Percentiles rank a stretch among this genome's conserved stretches.
Evolutionary conservation across 768 basidiomycete species (phyloP).

Genomic region (Trametes meyenii): DNA sequence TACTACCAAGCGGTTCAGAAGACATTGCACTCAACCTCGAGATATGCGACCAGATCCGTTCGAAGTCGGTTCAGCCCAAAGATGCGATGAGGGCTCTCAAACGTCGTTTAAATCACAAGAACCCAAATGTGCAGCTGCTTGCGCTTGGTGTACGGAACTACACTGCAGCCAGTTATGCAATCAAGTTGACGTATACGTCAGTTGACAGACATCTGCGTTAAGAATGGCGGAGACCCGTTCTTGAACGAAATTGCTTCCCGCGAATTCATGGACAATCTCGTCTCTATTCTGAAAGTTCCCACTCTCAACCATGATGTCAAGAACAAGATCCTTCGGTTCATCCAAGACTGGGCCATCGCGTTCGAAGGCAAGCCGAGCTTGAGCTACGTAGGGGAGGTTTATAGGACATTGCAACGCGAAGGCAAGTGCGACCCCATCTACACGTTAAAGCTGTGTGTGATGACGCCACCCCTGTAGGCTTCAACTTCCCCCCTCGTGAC

Average conservation of each 20-base stretch:
- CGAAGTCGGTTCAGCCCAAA: slow-evolving; percentile 83
- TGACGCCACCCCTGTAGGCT: slow-evolving; percentile 50
- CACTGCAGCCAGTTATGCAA: not conserved
- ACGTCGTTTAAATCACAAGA: slow-evolving; percentile 87
- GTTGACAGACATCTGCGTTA: slow-evolving; percentile 90
- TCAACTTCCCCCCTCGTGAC: slow-evolving; percentile 83
- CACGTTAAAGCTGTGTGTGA: not conserved
- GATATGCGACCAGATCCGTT: slow-evolving; percentile 95
- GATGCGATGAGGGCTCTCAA: slow-evolving; percentile 89
- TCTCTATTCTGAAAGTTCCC: slow-evolving; percentile 83
- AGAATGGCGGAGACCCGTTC: slow-evolving; percentile 96
- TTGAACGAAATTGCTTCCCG: slow-evolving; percentile 80
- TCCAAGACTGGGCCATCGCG: slow-evolving; percentile 95
- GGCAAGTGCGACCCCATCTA: slow-evolving; percentile 49
- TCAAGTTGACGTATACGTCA: slow-evolving; percentile 35
- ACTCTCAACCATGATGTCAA: slow-evolving; percentile 81
- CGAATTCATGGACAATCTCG: slow-evolving; percentile 93
- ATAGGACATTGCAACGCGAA: slow-evolving; percentile 73
- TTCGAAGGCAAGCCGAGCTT: slow-evolving; percentile 82
- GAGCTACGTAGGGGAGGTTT: slow-evolving; percentile 76
- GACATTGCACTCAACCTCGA: slow-evolving; percentile 94
- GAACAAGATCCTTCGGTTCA: slow-evolving; percentile 68
- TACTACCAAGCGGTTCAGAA: slow-evolving; percentile 79
- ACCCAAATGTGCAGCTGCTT: slow-evolving; percentile 91
- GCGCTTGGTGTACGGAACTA: slow-evolving; percentile 71